Evolutionary conservation across 75 land plant genomes (phyloP).

Genomic region (Sequoia sempervirens): DNA sequence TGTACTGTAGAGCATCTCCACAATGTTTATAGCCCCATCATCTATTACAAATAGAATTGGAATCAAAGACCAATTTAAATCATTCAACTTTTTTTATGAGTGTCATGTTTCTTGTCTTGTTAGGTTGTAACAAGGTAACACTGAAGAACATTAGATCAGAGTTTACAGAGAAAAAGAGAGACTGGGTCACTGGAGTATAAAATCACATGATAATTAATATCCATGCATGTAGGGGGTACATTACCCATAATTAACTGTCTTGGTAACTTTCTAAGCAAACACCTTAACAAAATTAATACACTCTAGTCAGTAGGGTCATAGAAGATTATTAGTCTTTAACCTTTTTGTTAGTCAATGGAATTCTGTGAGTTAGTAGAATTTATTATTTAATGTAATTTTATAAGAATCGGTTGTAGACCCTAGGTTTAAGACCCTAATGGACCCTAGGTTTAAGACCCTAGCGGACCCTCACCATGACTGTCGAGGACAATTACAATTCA

Average conservation of each 20-base stretch:
- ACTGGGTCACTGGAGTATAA: neutral
- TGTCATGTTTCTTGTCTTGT: neutral
- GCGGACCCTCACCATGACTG: no score
- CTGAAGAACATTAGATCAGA: neutral
- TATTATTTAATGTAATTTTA: neutral
- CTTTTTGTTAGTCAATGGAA: neutral
- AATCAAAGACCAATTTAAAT: neutral
- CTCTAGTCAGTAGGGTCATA: neutral
- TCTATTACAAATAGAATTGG: slow-evolving; percentile 25
- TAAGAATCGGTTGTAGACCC: neutral
- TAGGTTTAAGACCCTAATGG: no score
- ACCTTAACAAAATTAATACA: neutral
- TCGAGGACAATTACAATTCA: no score
- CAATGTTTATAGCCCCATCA: slow-evolving; percentile 60
- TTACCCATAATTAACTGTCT: neutral
- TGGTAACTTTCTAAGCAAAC: neutral
- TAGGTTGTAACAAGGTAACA: neutral
- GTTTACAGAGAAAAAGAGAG: neutral
- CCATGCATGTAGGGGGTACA: neutral
- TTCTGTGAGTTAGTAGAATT: neutral
- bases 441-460: no score
- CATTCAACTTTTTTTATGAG: neutral
- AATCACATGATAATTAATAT: neutral
- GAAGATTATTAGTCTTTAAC: neutral
- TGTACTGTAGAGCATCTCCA: slow-evolving; percentile 77